These are phyloP conservation scores for Podaxis rugospora DNA, from an alignment of 768 basidiomycete species.

Conservation along the genomic window DNA sequence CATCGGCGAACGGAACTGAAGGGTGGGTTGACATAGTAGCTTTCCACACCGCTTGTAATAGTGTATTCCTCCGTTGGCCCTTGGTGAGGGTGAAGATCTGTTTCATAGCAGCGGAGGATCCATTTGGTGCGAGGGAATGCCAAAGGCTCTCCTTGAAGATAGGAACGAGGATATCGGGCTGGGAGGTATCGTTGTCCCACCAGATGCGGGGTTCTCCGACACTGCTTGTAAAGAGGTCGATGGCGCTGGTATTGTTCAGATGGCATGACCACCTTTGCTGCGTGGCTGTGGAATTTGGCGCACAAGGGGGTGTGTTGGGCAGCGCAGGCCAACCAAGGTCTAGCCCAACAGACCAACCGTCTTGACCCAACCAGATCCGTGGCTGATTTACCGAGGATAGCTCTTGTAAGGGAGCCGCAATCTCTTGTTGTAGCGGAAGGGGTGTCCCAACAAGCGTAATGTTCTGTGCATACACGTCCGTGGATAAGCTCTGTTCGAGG, in stretches of 20 bases:
- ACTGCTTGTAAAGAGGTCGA: not conserved
- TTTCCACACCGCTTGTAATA: slow-evolving; percentile 10
- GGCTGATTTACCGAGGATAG: not conserved
- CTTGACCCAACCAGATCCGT: slow-evolving; percentile 12
- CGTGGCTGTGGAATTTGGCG: not conserved
- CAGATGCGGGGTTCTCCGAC: slow-evolving; percentile 7
- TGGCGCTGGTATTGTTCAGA: slow-evolving; percentile 3
- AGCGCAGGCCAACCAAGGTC: not conserved
- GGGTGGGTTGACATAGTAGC: slow-evolving; percentile 7
- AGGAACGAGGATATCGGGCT: slow-evolving; percentile 4
- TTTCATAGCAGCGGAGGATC: slow-evolving; percentile 14
- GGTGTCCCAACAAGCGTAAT: slow-evolving; percentile 3
- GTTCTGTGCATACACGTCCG: slow-evolving; percentile 8
- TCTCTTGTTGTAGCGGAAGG: not conserved
- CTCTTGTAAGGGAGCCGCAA: not conserved
- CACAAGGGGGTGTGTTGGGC: not conserved
- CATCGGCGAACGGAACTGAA: slow-evolving; percentile 1
- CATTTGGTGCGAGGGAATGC: slow-evolving; percentile 6
- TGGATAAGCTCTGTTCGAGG: slow-evolving; percentile 4
- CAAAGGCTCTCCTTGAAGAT: slow-evolving; percentile 7
- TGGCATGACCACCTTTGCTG: slow-evolving; percentile 8
- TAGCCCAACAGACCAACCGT: slow-evolving; percentile 11
- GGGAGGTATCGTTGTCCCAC: slow-evolving; percentile 4
- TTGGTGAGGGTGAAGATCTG: slow-evolving; percentile 15
- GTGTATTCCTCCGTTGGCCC: slow-evolving; percentile 9